Evolutionary conservation across 441 rosid genomes (phyloP), one percentile per base, ranked within the genome.

Genomic region (Metrosideros polymorpha): DNA sequence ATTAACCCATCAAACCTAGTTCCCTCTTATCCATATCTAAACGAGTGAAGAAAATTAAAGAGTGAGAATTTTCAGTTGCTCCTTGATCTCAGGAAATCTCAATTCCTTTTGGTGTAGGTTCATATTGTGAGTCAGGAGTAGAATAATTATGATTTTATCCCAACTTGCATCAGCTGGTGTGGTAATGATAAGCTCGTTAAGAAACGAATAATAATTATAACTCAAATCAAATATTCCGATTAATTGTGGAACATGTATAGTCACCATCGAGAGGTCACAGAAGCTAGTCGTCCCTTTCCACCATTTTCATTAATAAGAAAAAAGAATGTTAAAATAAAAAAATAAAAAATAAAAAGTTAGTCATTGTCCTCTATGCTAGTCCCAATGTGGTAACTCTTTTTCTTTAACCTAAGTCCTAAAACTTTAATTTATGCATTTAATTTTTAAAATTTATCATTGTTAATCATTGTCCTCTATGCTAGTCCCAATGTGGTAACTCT

Each of bases 251-350:
- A 54, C 27, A 22, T 4, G 2, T 22, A 54, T 8, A 5, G 9
- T 54, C 10, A 22, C 4, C 12, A 0, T 52, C 5, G 4, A 8
- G 27, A 27, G 6, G 45, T 24, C 0, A 12, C 4, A 4, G 15
- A 66, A 66, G 79, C 6, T 35, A 3, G 7, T 66, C 9, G 27
- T 66, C 47, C n/a, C n/a, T 66, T 1, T 12, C 14, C n/a, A 9
- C 0, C 27, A 0, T 35, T 35, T 35, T 35, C 14, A 66, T 66
- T 63, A 18, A 32, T 32, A 13, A 14, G 29, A 9, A 35, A 22
- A 18, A 15, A 22, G 3, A 24, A 6, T 66, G 25, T 1, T 19
- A 35, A n/a, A n/a, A n/a, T n/a, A n/a, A n/a, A n/a, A n/a, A n/a
- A n/a, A n/a, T n/a, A n/a, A n/a, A n/a, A n/a, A n/a, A n/a, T n/a